Base-by-base conservation (phyloP, 2,329 filamentous ascomycete genomes). In the Thermothelomyces thermophilus region DNA sequence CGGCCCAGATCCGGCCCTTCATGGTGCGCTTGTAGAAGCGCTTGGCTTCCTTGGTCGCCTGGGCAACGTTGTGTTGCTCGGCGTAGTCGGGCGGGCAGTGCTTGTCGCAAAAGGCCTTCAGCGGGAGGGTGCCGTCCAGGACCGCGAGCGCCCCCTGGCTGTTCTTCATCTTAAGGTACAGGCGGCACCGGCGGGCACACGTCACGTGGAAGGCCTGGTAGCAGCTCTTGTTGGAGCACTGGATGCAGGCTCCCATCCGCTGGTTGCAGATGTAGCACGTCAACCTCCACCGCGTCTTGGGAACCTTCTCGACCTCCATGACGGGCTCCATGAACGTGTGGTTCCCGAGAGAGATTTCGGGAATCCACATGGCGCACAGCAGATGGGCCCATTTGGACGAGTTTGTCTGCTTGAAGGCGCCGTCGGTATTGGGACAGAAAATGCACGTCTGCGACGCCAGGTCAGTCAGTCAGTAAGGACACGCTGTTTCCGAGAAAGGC, bases 261-360 rank as follows among this genome's bases (percentile, higher is more conserved):
- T 98, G 93, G 58, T 90, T 86, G 70, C 93, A 98, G 50, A 98
- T 94, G 67, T 98, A 98, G 70, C 93, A 98, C 35, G 80, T 84
- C 63, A 96, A 73, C 66, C 87, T 94, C 93, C 93, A 98, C 55
- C 93, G 80, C 54, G 84, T 90, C 65, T 90, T 93, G 1, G 93
- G 93, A 3, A 98, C 91, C 68, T 96, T 96, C 65, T 98, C 93
- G 31, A 98, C 88, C 60, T 97, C 93, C 75, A 93, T 94, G 44
- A 98, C 90, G 0, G 93, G 93, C 63, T 98, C 93, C 88, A 97
- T 96, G 65, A 97, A 93, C 7, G 90, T 95, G 54, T 89, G 86
- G 63, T 98, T 98, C 13, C 90, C 93, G 43, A 98, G 80, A 3
- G 88, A 91, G 6, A 97, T 89, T 69, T 98, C 93, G 0, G 93